Conservation (phyloP, 352 stramenopile genomes). For the Globisporangium sylvaticum region DNA sequence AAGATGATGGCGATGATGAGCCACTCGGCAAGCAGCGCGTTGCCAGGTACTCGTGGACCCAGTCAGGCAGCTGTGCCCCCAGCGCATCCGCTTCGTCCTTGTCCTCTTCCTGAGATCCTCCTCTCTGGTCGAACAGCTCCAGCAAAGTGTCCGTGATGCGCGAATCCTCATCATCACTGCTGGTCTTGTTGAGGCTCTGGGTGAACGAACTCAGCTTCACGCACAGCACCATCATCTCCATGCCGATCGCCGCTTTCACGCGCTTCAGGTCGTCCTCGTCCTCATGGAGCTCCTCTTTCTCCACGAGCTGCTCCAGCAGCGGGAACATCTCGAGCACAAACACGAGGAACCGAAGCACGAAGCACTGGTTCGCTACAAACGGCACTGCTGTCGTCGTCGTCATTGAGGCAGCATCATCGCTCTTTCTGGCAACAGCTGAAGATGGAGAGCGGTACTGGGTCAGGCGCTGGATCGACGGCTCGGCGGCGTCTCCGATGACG, state of each 20-base stretch:
- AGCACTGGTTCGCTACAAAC: constrained; percentile 35
- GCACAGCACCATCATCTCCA: constrained; percentile 48
- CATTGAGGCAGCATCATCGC: not conserved
- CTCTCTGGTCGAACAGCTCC: constrained; percentile 10
- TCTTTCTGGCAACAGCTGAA: not conserved
- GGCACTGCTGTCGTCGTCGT: not conserved
- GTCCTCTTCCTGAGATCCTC: not conserved
- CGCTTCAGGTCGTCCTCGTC: constrained; percentile 53
- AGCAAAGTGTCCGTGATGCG: constrained; percentile 11
- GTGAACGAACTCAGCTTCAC: constrained; percentile 46
- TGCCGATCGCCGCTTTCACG: constrained; percentile 41
- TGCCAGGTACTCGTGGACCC: constrained; percentile 52
- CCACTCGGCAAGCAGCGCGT: constrained; percentile 32
- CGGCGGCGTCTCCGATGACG: constrained; percentile 37
- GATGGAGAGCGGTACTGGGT: constrained; percentile 7
- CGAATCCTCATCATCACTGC: constrained; percentile 10
- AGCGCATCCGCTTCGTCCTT: not conserved
- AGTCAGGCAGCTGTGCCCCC: constrained; percentile 25
- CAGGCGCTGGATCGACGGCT: constrained; percentile 33
- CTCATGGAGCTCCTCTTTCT: constrained; percentile 67
- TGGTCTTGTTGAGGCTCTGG: constrained; percentile 9
- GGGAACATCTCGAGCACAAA: constrained; percentile 62
- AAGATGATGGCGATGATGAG: too few species aligned
- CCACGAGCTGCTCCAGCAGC: constrained; percentile 39
- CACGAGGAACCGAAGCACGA: constrained; percentile 56